Evolutionary conservation across 192 early-diverging fungal species (phyloP), one percentile per base, ranked within the genome.

Genomic region (Backusella circina): DNA sequence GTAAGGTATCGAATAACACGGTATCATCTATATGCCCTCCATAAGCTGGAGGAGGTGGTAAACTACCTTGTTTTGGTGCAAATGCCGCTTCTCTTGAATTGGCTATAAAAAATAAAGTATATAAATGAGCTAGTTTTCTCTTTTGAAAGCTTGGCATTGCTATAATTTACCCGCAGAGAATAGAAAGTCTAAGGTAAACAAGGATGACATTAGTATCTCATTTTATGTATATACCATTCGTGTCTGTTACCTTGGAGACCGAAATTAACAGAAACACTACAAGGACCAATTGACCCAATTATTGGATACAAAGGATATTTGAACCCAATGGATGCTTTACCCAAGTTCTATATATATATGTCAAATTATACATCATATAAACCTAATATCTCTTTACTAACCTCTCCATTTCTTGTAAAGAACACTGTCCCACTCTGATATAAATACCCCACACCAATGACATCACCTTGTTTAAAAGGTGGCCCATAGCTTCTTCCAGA

Each of bases 71-170:
- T 15, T 88, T 82, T 5, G 92, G 90, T 4, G 89, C 92, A 35
- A 91, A 81, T 0, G 90, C 92, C 85, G 90, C 91, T 65, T 90
- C 88, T 80, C 91, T 91, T 64, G 90, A 88, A 71, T 93, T 93
- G 30, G 91, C 91, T 75, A 39, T 23, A 64, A 18, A 21, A 70
- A 26, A 35, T 66, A 70, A 8, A 38, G 35, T 30, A 18, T 2
- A 36, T 16, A 37, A 26, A 23, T 70, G 39, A 26, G 21, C 35
- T 30, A 9, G 1, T 10, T 9, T 33, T n/a, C 2, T 23, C 5
- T 23, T 41, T n/a, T 39, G 3, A 66, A 66, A 57, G 51, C 66
- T 67, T 67, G 66, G 23, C 68, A 70, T 38, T 15, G 38, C 10
- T 44, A 35, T 57, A 0, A 26, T 35, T 64, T 74, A 74, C 72